Evolutionary conservation across 2,329 filamentous ascomycete genomes (phyloP), one percentile per base, ranked within the genome.

Genomic region (Xylariaceae sp.): DNA sequence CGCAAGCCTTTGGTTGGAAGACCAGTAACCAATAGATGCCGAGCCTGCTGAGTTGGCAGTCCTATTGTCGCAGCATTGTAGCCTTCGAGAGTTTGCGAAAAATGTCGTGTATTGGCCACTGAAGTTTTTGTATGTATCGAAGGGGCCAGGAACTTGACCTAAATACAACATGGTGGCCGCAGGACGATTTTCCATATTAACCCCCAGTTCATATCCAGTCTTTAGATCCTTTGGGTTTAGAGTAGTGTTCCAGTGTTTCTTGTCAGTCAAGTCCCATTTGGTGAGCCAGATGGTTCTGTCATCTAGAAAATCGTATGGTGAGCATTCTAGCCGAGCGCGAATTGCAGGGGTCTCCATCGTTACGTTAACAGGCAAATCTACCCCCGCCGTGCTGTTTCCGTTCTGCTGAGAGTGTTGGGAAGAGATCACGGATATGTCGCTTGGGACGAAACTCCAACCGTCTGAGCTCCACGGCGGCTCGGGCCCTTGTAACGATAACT

Each of bases 21-120:
- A 62, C 61, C 59, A 64, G 41, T 62, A 64, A 9, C 61, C 61
- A 11, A 62, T 33, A 4, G 61, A 64, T 11, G 46, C 43, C 3
- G 46, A 14, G n/a, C 50, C 41, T 9, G 46, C 46, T 33, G 46
- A 11, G 6, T 19, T 50, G n/a, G 47, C 21, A 11, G 58, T 64
- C 9, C 43, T 48, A 31, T 62, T 60, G 21, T 64, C 4, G 24
- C 59, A 64, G 34, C 59, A 64, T 44, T 52, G 46, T 6, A 63
- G 23, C 12, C 58, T 39, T 16, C 46, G 56, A n/a, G 52, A 36
- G 17, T 52, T 53, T 2, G 36, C 61, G 16, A 59, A 63, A 16
- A 63, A 63, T 26, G 52, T 53, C 11, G 44, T 28, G n/a, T 52
- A 52, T 2, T 53, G 23, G 9, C 12, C 16, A 14, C 46, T 16